Evolutionary conservation across 345 rosid genomes (phyloP).

Genomic region (Lumnitzera littorea): DNA sequence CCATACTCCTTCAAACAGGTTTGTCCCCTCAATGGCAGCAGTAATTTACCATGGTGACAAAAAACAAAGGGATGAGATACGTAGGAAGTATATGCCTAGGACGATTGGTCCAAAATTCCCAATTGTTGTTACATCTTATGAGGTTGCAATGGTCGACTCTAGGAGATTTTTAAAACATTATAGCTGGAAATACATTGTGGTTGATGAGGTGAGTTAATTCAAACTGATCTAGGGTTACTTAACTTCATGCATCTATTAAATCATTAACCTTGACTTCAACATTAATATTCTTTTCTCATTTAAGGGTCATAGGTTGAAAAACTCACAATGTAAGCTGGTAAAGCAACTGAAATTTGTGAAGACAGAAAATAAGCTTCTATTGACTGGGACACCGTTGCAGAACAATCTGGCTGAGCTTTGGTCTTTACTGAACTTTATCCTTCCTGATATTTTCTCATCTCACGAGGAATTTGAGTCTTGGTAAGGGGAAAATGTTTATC

Average conservation of each 20-base stretch:
- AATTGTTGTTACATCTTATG: slow-evolving; percentile 80
- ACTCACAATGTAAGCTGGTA: slow-evolving; percentile 70
- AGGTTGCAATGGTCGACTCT: slow-evolving; percentile 79
- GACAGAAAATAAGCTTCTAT: slow-evolving; percentile 72
- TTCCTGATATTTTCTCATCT: slow-evolving; percentile 90
- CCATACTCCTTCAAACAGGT: slow-evolving; percentile 34
- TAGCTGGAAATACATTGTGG: slow-evolving; percentile 83
- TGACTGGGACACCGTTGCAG: slow-evolving; percentile 96
- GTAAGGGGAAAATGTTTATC: slow-evolving; percentile 25
- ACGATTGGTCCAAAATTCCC: slow-evolving; percentile 75
- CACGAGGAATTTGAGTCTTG: slow-evolving; percentile 96
- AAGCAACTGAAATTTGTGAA: slow-evolving; percentile 48
- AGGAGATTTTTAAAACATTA: slow-evolving; percentile 54
- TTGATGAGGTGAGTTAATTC: slow-evolving; percentile 69
- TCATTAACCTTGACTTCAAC: neutral
- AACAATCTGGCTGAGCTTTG: slow-evolving; percentile 95
- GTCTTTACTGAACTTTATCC: slow-evolving; percentile 89
- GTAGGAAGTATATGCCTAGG: slow-evolving; percentile 68
- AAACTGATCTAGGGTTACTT: neutral
- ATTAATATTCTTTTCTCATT: neutral
- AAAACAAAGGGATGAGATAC: slow-evolving; percentile 55
- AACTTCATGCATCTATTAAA: neutral
- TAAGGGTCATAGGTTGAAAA: slow-evolving; percentile 95
- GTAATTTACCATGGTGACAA: slow-evolving; percentile 77
- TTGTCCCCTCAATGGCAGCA: slow-evolving; percentile 62